These are phyloP conservation scores for Neurospora sp. DNA, from an alignment of 495 filamentous ascomycete species.

Conservation along the genomic window DNA sequence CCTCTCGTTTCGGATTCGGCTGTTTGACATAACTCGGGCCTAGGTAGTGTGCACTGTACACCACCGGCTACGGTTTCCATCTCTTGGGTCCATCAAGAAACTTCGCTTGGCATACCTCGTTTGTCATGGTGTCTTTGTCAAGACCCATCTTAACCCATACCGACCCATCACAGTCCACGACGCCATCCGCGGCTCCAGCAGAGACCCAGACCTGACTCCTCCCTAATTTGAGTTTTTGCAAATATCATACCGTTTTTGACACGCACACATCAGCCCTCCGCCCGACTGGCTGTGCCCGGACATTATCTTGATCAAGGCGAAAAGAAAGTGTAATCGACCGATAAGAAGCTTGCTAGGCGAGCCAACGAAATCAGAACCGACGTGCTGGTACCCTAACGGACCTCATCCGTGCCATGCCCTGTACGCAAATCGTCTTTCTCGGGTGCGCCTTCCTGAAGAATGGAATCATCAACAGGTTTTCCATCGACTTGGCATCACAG, in stretches of 20 bases:
- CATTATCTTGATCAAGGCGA: neutral
- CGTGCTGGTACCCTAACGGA: neutral
- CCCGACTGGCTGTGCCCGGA: neutral
- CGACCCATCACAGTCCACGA: neutral
- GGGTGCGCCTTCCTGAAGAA: neutral
- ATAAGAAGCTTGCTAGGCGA: neutral
- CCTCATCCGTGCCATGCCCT: neutral
- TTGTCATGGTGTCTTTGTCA: neutral
- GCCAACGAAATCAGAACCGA: neutral
- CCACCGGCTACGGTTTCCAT: neutral
- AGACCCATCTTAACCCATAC: neutral
- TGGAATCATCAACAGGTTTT: neutral
- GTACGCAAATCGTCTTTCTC: neutral
- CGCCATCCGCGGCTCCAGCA: neutral
- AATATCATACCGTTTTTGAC: neutral
- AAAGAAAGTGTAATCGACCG: neutral
- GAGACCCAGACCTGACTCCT: neutral
- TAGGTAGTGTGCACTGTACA: neutral
- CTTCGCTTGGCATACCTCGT: neutral
- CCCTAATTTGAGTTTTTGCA: neutral
- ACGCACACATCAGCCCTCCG: neutral
- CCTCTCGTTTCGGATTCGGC: neutral
- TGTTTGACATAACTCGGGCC: neutral
- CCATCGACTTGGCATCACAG: neutral
- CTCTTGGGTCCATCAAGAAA: neutral